These are phyloP conservation scores for Sclerotinia minor DNA, from an alignment of 2,329 filamentous ascomycete genomes.

Conservation along the genomic window DNA sequence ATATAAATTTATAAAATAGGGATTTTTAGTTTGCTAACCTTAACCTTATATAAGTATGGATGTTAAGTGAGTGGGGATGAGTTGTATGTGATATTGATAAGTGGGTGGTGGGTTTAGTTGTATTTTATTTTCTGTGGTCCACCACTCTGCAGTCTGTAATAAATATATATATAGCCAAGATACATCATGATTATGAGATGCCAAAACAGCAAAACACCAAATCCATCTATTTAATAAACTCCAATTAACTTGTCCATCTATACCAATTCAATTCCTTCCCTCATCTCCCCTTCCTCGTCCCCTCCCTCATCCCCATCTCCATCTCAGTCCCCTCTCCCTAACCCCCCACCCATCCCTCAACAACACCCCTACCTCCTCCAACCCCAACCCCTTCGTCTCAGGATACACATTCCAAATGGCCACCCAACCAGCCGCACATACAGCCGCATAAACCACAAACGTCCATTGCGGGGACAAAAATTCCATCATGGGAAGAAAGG, in stretches of 20 bases:
- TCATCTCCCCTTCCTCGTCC: background rate
- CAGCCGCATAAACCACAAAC: constrained; percentile 73
- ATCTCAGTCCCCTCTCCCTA: constrained; percentile 46
- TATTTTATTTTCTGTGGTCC: background rate
- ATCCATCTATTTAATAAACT: background rate
- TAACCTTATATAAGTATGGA: too few species aligned
- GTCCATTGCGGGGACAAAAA: constrained; percentile 70
- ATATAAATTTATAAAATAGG: too few species aligned
- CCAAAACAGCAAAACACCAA: background rate
- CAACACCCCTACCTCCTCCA: constrained; percentile 77
- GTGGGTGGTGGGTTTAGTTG: background rate
- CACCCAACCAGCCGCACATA: constrained; percentile 69
- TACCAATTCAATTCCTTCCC: too few species aligned
- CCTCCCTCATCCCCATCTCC: background rate
- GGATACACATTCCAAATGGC: constrained; percentile 76
- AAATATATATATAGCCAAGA: constrained; percentile 1
- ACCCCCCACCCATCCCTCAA: constrained; percentile 75
- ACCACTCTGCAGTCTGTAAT: background rate
- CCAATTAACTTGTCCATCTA: background rate
- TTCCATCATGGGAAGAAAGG: constrained; percentile 87
- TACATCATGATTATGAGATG: background rate
- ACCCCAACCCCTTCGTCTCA: constrained; percentile 76
- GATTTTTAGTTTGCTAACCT: too few species aligned
- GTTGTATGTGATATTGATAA: background rate
- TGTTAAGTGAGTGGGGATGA: background rate